Percentiles rank a stretch among this genome's conserved stretches.
Conservation (phyloP, 257 asterid genomes). For the Gentiana straminea region DNA sequence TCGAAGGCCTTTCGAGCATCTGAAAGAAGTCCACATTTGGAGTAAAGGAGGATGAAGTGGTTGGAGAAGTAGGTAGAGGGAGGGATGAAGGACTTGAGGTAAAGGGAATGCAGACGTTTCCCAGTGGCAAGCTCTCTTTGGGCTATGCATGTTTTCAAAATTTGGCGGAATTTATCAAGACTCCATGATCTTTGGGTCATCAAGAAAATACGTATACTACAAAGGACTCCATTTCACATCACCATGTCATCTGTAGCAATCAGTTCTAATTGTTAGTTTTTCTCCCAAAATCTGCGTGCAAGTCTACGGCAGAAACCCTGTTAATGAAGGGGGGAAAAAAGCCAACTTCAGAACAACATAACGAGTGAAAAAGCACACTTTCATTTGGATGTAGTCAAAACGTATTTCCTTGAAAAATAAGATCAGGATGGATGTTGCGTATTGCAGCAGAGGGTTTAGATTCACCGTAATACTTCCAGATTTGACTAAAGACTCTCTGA, state of each 20-base stretch:
- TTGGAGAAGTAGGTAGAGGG: slow-evolving; percentile 53
- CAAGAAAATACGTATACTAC: neutral
- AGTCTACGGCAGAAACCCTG: no score
- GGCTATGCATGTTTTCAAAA: slow-evolving; percentile 47
- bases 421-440: no score
- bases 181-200: slow-evolving; percentile 41
- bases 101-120: slow-evolving; percentile 45
- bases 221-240: neutral
- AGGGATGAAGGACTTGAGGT: slow-evolving; percentile 42
- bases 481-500: no score
- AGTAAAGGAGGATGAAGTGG: slow-evolving; percentile 73
- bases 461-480: no score
- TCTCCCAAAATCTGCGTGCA: no score
- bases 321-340: no score
- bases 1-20: slow-evolving; percentile 46
- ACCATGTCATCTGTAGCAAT: neutral
- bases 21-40: slow-evolving; percentile 49
- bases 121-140: slow-evolving; percentile 45
- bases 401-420: no score
- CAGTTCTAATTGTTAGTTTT: neutral
- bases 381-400: no score
- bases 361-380: no score
- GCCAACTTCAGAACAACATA: no score
- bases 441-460: no score
- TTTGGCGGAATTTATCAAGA: slow-evolving; percentile 27